phyloP scores from a whole-genome alignment of 2,329 filamentous ascomycete genomes.

The Cladorrhinum sp. region DNA sequence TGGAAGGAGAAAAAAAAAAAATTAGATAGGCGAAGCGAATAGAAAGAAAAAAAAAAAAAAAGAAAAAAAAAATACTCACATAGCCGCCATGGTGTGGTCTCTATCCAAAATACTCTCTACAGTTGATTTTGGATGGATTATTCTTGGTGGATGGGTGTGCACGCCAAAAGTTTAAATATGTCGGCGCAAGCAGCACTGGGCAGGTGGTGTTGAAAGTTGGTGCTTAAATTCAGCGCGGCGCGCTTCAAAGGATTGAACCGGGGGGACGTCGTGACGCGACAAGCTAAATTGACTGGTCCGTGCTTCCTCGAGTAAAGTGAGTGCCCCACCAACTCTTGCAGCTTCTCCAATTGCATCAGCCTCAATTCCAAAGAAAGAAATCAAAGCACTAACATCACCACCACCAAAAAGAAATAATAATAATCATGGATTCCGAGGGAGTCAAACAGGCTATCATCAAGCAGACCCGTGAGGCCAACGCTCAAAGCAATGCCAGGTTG shows the following conservation, averaged over 20 bases:
- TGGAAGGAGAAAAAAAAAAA: slow-evolving; percentile 29
- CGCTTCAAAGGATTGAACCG: not conserved
- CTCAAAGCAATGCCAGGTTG: slow-evolving; percentile 64
- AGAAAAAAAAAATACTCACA: slow-evolving; percentile 18
- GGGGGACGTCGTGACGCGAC: slow-evolving; percentile 1
- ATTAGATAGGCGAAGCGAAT: not conserved
- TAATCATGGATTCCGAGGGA: slow-evolving; percentile 55
- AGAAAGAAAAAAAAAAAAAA: not conserved
- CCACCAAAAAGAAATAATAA: slow-evolving; percentile 18
- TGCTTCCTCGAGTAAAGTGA: not conserved
- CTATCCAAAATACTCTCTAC: not conserved
- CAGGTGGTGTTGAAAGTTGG: not conserved
- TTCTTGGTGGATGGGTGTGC: slow-evolving; percentile 5
- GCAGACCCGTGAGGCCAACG: slow-evolving; percentile 62
- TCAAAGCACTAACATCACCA: not conserved
- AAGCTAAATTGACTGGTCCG: slow-evolving; percentile 4
- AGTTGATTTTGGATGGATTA: not conserved
- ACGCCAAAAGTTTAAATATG: not conserved
- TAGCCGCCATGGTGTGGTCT: slow-evolving; percentile 23
- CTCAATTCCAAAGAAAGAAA: slow-evolving; percentile 4
- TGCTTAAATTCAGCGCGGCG: not conserved
- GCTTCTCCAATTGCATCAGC: slow-evolving; percentile 4
- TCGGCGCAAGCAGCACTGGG: not conserved
- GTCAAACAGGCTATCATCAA: slow-evolving; percentile 62
- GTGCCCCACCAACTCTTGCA: not conserved